These are phyloP conservation scores for Raffaelea deltoideospora DNA, from an alignment of 2,329 filamentous ascomycete species.

Conservation along the genomic window DNA sequence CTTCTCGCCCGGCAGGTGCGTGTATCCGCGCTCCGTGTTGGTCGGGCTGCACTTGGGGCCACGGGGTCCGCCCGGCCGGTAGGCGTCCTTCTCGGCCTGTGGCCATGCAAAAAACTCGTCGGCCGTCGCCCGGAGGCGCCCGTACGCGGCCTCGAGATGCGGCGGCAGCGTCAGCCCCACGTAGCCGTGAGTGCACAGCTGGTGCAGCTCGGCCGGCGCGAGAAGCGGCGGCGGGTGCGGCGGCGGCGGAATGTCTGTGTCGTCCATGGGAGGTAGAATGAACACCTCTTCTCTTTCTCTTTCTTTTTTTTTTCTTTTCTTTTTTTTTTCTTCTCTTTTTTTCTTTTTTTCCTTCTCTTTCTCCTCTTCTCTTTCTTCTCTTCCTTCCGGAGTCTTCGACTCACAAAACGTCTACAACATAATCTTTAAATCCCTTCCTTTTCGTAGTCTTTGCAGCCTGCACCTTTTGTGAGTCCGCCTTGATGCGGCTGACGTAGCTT, in stretches of 20 bases:
- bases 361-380: background rate
- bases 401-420: too few species aligned
- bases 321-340: background rate
- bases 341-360: background rate
- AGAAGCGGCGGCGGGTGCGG: slow-evolving; percentile 9
- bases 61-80: slow-evolving; percentile 1
- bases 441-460: too few species aligned
- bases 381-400: background rate
- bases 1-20: slow-evolving; percentile 8
- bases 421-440: too few species aligned
- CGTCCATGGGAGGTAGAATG: slow-evolving; percentile 1
- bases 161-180: slow-evolving; percentile 6
- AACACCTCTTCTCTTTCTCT: slow-evolving; percentile 1
- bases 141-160: slow-evolving; percentile 3
- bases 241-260: slow-evolving; percentile 5
- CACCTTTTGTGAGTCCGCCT: too few species aligned
- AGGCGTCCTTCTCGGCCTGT: slow-evolving; percentile 3
- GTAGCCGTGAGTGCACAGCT: slow-evolving; percentile 11
- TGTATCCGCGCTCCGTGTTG: slow-evolving; percentile 10
- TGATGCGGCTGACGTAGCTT: too few species aligned
- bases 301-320: background rate
- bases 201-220: slow-evolving; percentile 2
- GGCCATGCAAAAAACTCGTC: slow-evolving; percentile 9
- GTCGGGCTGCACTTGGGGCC: slow-evolving; percentile 4
- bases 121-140: slow-evolving; percentile 2